Base-by-base conservation (phyloP, 163 green algal genomes). In the Chlamydomonas reinhardtii region DNA sequence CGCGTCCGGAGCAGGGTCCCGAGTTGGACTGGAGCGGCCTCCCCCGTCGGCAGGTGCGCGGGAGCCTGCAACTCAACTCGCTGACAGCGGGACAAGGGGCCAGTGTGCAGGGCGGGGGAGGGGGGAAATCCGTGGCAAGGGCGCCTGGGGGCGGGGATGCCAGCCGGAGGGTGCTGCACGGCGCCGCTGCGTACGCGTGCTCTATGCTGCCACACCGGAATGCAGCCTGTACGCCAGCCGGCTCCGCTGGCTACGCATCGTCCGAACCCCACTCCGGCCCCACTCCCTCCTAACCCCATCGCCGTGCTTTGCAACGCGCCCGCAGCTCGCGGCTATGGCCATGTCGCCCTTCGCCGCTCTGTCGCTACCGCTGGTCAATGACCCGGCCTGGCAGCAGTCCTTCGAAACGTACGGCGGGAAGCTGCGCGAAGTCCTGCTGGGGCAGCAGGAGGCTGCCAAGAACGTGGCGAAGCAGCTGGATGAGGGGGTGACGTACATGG, bases 401-500 rank as follows among this genome's bases (percentile, higher is more conserved):
- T 83, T 90, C 27, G 66, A 71, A 14, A 71, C 77, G 0, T 92
- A 91, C 48, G 84, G 71, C 15, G 82, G 87, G 27, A 29, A 35
- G 25, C 17, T 93, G 34, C 73, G 90, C 2, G 48, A 16, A 0
- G 14, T 69, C 20, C 32, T 92, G 4, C 5, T 52, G 82, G 25
- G 73, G 65, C 65, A 78, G 20, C 25, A 71, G 72, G 83, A 56
- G 11, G 48, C 48, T 22, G 48, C 48, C 48, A 56, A 56, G 48
- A 1, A 56, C 17, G 48, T 14, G 11, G 48, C 48, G 11, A 88
- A 74, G 54, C 80, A 37, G n/a, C 17, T 93, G 61, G 87, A 95
- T 43, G 87, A 95, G 27, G 76, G 78, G 2, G 11, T 94, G 16
- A 94, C 89, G 17, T 95, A 87, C 87, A 95, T 95, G 92, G 92